These are phyloP conservation scores for Ammopiptanthus mongolicus DNA, from an alignment of 306 rosid species.

Conservation along the genomic window DNA sequence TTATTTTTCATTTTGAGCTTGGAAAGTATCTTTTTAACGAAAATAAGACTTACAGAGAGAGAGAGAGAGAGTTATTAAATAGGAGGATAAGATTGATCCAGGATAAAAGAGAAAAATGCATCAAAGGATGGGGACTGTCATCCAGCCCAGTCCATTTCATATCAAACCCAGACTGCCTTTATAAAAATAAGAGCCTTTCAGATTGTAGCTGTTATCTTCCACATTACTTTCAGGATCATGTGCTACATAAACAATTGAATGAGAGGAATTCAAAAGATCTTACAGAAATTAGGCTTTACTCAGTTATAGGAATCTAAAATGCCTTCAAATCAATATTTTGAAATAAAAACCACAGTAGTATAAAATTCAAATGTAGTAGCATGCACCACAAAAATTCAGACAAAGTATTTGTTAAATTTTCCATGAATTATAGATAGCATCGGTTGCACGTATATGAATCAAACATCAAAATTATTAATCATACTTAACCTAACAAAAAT, in stretches of 20 bases:
- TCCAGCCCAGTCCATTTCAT: not conserved
- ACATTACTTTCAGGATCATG: not conserved
- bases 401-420: not conserved
- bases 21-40: no score
- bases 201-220: not conserved
- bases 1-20: no score
- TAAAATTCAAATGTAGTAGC: constrained; percentile 9
- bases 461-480: not conserved
- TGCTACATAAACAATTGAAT: not conserved
- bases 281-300: not conserved
- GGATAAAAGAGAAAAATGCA: not conserved
- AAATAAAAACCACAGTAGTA: not conserved
- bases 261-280: not conserved
- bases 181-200: not conserved
- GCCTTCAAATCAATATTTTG: not conserved
- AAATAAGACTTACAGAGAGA: no score
- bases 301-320: constrained; percentile 1
- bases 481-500: not conserved
- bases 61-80: not conserved
- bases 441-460: not conserved
- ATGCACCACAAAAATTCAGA: not conserved
- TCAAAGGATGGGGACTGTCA: not conserved
- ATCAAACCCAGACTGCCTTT: not conserved
- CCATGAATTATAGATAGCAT: not conserved
- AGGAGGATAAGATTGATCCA: not conserved